Evolutionary conservation across 1,284 basidiomycete genomes (phyloP).

Genomic region (Trichosporon sp.): DNA sequence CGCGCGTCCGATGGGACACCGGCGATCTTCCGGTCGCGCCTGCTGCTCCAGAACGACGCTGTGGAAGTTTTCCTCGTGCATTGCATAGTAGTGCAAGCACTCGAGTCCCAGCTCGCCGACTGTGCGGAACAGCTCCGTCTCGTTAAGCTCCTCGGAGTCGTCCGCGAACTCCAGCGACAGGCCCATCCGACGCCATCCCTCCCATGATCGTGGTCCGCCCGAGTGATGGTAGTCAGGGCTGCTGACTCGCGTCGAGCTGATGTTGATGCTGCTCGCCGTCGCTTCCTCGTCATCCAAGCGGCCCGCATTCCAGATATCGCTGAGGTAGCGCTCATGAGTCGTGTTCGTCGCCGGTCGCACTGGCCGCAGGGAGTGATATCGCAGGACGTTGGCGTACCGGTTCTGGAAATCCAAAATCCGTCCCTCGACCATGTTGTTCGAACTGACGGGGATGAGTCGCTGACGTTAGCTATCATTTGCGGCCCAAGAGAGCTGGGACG

Average conservation of each 20-base stretch:
- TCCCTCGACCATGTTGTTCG: conserved; percentile 73
- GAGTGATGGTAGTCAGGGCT: conserved; percentile 38
- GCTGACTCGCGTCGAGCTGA: conserved; percentile 15
- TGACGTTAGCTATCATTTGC: conserved; percentile 40
- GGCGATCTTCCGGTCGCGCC: conserved; percentile 66
- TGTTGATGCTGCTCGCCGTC: not conserved
- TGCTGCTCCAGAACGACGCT: conserved; percentile 83
- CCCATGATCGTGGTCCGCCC: conserved; percentile 20
- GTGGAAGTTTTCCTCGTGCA: conserved; percentile 72
- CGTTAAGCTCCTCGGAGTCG: conserved; percentile 71
- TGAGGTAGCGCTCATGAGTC: conserved; percentile 60
- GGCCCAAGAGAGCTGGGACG: conserved; percentile 35
- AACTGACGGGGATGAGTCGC: conserved; percentile 69
- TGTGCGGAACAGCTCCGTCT: conserved; percentile 75
- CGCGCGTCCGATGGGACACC: conserved; percentile 80
- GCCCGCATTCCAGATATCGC: conserved; percentile 65
- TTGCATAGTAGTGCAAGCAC: conserved; percentile 69
- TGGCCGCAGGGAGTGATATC: conserved; percentile 70
- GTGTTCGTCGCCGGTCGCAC: conserved; percentile 66
- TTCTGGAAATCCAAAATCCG: conserved; percentile 89
- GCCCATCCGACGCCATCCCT: conserved; percentile 52
- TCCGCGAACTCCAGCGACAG: conserved; percentile 51
- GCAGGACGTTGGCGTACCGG: conserved; percentile 74
- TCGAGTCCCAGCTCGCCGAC: conserved; percentile 82
- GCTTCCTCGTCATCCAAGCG: conserved; percentile 25